These are phyloP conservation scores for Phaseolus lunatus DNA, from an alignment of 306 rosid genomes.

Conservation along the genomic window DNA sequence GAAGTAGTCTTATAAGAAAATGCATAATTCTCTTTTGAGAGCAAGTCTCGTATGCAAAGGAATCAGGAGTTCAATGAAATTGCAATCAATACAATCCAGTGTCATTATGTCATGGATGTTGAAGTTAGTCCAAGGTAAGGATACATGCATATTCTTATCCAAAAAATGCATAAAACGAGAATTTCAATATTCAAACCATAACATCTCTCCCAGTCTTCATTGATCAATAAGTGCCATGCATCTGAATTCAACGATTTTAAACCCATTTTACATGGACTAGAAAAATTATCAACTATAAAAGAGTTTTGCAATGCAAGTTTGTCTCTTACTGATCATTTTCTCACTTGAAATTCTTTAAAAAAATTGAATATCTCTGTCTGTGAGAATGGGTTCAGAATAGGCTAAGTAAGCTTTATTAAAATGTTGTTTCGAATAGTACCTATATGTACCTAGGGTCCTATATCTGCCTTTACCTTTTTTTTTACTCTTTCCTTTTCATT, in stretches of 20 bases:
- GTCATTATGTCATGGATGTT: neutral
- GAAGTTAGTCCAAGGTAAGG: neutral
- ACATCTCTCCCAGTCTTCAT: neutral
- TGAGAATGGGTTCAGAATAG: no score
- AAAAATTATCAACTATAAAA: neutral
- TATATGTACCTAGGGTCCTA: no score
- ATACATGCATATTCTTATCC: neutral
- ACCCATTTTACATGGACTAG: neutral
- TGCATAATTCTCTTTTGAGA: neutral
- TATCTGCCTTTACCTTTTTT: no score
- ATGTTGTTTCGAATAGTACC: no score
- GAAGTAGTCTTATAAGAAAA: neutral
- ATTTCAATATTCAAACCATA: constrained; percentile 18
- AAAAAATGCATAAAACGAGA: constrained; percentile 19
- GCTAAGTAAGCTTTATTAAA: no score
- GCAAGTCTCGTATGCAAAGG: neutral
- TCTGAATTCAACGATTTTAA: neutral
- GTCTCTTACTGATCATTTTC: neutral
- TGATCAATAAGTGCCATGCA: neutral
- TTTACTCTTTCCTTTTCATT: no score
- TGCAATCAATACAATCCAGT: constrained; percentile 7
- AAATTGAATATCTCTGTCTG: neutral
- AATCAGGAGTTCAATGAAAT: constrained; percentile 5
- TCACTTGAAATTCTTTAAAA: neutral
- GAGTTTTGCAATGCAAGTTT: neutral